Base-by-base conservation (phyloP, 179 eudicot species). In the Sideroxylon spinosum region DNA sequence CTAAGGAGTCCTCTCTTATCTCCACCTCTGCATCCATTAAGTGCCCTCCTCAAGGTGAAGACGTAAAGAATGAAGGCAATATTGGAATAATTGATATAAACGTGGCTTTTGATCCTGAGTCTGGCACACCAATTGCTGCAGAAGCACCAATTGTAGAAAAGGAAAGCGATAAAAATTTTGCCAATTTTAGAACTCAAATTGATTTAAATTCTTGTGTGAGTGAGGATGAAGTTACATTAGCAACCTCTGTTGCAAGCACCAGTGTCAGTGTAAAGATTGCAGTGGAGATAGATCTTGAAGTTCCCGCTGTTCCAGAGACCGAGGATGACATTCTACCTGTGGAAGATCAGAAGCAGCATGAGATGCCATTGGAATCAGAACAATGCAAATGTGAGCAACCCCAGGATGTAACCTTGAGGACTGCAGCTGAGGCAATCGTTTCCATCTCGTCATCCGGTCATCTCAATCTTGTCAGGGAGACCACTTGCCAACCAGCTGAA, bases 241-340 rank as follows among this genome's bases (percentile, higher is more conserved):
- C n/a, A 25, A 77, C 87, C 55, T 77, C 82, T 64, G 55, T 59
- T 61, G 84, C 77, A 56, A 85, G 82, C 76, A 81, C 79, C 55
- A 80, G 50, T 53, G 77, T 71, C 50, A 75, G 64, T 25, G 63
- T 63, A 60, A 85, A 81, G 86, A 63, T 72, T 74, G 79, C 76
- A 23, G 78, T 90, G 25, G 92, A 88, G 49, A 91, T 91, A 65
- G 94, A 94, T 85, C 85, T 94, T 83, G 98, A 94, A 91, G 91
- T 86, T 46, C 91, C 91, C 7, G 74, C 80, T 23, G 81, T 78
- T 63, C 78, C 76, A 55, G 92, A 92, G 77, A 72, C 71, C n/a
- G 93, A 90, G 66, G 91, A 92, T 4, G 87, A 67, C 53, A 59
- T 72, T 78, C 55, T 60, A 62, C 75, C 60, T 1, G 78, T 74